A percentile compares a stretch with the other conserved stretches of the same genome.
These are phyloP conservation scores for Limonium bicolor DNA, from an alignment of 148 eudicot genomes.

Conservation along the genomic window DNA sequence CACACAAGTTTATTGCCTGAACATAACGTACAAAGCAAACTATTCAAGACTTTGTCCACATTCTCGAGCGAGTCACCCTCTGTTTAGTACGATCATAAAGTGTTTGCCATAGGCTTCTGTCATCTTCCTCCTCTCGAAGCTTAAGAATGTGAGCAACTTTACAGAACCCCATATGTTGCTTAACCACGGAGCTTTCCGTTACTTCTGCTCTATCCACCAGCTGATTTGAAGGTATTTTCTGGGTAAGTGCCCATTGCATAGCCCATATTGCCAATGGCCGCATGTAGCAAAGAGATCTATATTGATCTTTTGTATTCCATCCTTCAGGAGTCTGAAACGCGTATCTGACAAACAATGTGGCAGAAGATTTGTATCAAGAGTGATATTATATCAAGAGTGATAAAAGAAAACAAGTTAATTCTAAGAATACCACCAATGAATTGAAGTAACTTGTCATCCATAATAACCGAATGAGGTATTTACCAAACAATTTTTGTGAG, in stretches of 20 bases:
- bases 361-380: background rate
- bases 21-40: no score
- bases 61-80: no score
- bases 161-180: constrained; percentile 17
- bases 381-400: background rate
- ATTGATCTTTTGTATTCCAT: constrained; percentile 29
- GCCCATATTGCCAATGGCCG: constrained; percentile 44
- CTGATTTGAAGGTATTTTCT: constrained; percentile 9
- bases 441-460: no score
- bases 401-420: background rate
- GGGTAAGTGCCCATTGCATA: constrained; percentile 31
- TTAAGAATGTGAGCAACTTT: constrained; percentile 24
- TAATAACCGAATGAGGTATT: no score
- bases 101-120: constrained; percentile 16
- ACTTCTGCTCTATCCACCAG: constrained; percentile 13
- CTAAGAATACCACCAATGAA: no score
- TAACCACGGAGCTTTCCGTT: constrained; percentile 12
- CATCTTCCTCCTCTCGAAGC: constrained; percentile 17
- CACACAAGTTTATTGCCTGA: no score
- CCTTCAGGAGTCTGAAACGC: constrained; percentile 38
- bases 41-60: no score
- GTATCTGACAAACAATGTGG: constrained; percentile 11
- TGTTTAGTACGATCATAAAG: constrained; percentile 22
- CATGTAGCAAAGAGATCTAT: constrained; percentile 36
- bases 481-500: no score